Conservation (phyloP, 192 early-diverging fungal species). For the Gaertneriomyces semiglobifer region DNA sequence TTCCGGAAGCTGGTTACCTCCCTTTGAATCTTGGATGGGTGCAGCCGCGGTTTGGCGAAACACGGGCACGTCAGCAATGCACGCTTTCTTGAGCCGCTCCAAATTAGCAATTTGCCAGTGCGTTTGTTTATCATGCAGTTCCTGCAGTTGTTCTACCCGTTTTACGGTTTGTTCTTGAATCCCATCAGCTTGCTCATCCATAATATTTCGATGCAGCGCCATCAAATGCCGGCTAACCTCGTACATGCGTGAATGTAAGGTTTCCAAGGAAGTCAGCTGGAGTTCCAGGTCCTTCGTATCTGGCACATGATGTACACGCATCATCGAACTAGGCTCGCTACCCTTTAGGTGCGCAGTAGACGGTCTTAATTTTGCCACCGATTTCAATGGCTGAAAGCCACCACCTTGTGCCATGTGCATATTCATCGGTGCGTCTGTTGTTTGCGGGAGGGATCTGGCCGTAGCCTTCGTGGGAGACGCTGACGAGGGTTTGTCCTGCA, state of each 20-base stretch:
- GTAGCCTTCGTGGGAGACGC: too few relatives aligned
- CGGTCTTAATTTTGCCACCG: too few relatives aligned
- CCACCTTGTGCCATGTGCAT: too few relatives aligned
- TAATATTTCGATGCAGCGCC: neutral
- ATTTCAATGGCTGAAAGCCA: too few relatives aligned
- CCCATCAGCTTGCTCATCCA: constrained; percentile 5
- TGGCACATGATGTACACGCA: too few relatives aligned
- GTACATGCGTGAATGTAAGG: neutral
- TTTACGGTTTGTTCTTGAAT: neutral
- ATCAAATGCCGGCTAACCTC: neutral
- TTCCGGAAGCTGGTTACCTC: neutral
- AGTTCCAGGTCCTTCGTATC: too few relatives aligned
- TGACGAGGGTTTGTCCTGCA: too few relatives aligned
- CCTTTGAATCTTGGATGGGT: neutral
- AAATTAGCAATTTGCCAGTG: constrained; percentile 18
- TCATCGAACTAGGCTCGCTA: too few relatives aligned
- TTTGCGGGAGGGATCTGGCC: too few relatives aligned
- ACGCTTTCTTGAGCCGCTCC: neutral
- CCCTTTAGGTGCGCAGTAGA: too few relatives aligned
- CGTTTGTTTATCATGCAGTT: constrained; percentile 12
- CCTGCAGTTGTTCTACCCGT: constrained; percentile 12
- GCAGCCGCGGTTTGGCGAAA: neutral
- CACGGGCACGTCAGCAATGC: neutral
- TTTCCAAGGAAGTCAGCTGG: constrained; percentile 2
- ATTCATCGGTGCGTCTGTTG: too few relatives aligned